These are phyloP conservation scores for Microsporum audouinii DNA, from an alignment of 2,329 filamentous ascomycete genomes.

Conservation along the genomic window DNA sequence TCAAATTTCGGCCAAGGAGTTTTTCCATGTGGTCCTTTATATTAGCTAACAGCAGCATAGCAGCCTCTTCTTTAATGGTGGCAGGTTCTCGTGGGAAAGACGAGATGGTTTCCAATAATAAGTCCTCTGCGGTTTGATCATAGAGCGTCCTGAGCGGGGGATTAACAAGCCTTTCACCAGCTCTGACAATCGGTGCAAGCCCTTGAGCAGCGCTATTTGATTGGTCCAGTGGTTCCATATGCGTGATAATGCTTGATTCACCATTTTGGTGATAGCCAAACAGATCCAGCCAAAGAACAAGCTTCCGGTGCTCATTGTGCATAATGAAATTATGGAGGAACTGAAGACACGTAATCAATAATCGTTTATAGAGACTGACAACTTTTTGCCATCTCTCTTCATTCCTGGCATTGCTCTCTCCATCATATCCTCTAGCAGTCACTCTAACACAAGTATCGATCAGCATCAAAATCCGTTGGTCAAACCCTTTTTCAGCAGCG, in stretches of 20 bases:
- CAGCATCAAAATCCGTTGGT: constrained; percentile 50
- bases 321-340: constrained; percentile 56
- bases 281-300: constrained; percentile 54
- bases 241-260: constrained; percentile 36
- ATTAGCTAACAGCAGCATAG: constrained; percentile 37
- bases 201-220: constrained; percentile 26
- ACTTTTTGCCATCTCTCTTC: constrained; percentile 56
- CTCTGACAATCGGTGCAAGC: constrained; percentile 33
- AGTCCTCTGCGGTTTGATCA: constrained; percentile 34
- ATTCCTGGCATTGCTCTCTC: constrained; percentile 49
- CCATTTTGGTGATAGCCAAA: constrained; percentile 47
- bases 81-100: constrained; percentile 34
- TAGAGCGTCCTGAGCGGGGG: constrained; percentile 32
- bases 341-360: constrained; percentile 55
- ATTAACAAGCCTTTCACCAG: constrained; percentile 33
- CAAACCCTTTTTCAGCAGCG: constrained; percentile 48
- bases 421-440: constrained; percentile 53
- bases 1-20: constrained; percentile 33
- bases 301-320: constrained; percentile 53
- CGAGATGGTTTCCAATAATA: constrained; percentile 34
- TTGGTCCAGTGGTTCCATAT: constrained; percentile 32
- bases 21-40: constrained; percentile 41
- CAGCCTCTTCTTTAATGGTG: constrained; percentile 37
- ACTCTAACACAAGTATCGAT: constrained; percentile 55
- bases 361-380: constrained; percentile 54